Base-by-base conservation (phyloP, 2,329 filamentous ascomycete species). In the Monilinia polystroma region DNA sequence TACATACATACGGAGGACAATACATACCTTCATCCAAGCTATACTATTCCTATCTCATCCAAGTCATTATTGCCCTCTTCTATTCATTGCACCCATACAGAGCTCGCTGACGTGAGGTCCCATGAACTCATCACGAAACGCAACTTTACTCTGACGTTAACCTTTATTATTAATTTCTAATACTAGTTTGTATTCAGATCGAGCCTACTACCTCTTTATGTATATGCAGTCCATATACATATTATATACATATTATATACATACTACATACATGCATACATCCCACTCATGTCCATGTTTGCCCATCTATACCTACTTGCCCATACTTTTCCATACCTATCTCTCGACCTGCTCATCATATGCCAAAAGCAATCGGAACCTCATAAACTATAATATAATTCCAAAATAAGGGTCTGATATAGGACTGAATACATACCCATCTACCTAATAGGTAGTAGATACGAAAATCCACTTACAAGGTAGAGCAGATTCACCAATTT, bases 61-160 rank as follows among this genome's bases (percentile, higher is more conserved):
- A n/a, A 47, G 41, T 23, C 41, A 47, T 47, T 29, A 29, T 29
- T 29, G 29, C 29, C 29, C 29, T 29, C 4, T 29, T 29, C 29
- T 29, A 29, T 29, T 29, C 29, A 29, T 29, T 29, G 29, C 47
- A 18, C n/a, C 47, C 57, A 35, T 47, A 14, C 45, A 26, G 26
- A 49, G 20, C 57, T 59, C 57, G 43, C 57, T 32, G 57, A 59
- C 11, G 26, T 59, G 57, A 59, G 43, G 57, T 59, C 43, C 45
- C 16, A 49, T 59, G 43, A 59, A 11, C 4, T 16, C 29, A 23
- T 6, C 3, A 59, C 57, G 11, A 35, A 59, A 47, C 6, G 32
- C 32, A 35, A 35, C 32, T 35, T 35, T 35, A 35, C 32, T 35
- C 6, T 35, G 32, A 35, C 7, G 32, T 35, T 35, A 8, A 35